phyloP scores from a whole-genome alignment of 208 protist genomes.

The Leishmania lainsoni region DNA sequence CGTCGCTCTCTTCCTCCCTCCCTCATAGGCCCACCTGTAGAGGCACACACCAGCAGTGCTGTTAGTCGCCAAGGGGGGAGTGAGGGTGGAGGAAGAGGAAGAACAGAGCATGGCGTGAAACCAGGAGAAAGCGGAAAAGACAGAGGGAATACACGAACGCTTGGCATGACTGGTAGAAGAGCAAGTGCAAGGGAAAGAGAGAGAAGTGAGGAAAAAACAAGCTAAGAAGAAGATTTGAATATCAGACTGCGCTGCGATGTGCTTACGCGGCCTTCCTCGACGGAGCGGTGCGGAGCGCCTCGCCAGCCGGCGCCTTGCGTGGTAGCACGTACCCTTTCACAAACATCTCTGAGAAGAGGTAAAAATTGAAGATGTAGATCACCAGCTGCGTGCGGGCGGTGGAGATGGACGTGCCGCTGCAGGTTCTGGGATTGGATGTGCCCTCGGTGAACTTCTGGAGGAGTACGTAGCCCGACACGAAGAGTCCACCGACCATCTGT shows the following conservation, averaged over 20 bases:
- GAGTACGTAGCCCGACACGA: constrained; percentile 64
- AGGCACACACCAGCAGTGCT: no score
- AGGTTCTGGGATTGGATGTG: constrained; percentile 8
- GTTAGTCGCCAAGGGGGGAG: not conserved
- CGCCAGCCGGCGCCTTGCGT: constrained; percentile 18
- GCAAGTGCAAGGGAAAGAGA: not conserved
- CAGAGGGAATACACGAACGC: not conserved
- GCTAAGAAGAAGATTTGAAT: not conserved
- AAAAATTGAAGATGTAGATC: constrained; percentile 94
- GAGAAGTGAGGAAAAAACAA: not conserved
- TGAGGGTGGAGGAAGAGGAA: not conserved
- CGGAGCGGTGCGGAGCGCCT: not conserved
- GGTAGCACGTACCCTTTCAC: constrained; percentile 77
- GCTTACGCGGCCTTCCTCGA: constrained; percentile 27
- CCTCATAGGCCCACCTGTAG: not conserved
- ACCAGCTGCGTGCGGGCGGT: constrained; percentile 55
- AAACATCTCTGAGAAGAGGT: constrained; percentile 94
- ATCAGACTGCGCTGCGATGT: not conserved
- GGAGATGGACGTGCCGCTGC: constrained; percentile 46
- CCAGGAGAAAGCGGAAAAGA: not conserved
- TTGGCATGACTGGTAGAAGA: no score
- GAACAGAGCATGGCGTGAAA: not conserved
- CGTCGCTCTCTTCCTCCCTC: not conserved
- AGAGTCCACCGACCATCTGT: constrained; percentile 93
- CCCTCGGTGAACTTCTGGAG: constrained; percentile 35